These are phyloP conservation scores for Aspergillus spinulosporus DNA, from an alignment of 2,329 filamentous ascomycete species.

Conservation along the genomic window DNA sequence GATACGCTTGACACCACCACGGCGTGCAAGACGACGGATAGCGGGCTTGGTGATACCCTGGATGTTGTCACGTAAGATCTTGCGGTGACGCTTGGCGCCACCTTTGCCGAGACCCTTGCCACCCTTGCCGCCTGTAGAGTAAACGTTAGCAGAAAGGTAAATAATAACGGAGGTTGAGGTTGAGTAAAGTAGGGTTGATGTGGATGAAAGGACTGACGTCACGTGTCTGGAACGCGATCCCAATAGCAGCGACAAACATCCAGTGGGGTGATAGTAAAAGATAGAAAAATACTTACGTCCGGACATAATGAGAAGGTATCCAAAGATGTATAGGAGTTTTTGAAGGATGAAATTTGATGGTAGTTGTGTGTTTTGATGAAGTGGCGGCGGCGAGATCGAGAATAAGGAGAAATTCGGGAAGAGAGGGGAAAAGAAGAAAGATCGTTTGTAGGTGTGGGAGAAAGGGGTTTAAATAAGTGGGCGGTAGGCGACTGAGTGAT, in stretches of 20 bases:
- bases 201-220: slow-evolving; percentile 25
- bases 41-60: slow-evolving; percentile 99
- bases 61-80: slow-evolving; percentile 99
- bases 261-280: background rate
- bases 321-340: slow-evolving; percentile 10
- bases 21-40: slow-evolving; percentile 96
- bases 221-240: slow-evolving; percentile 24
- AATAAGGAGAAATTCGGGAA: slow-evolving; percentile 18
- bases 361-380: slow-evolving; percentile 20
- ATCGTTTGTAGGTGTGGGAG: slow-evolving; percentile 18
- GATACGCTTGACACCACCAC: slow-evolving; percentile 99
- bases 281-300: slow-evolving; percentile 40
- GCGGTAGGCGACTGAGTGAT: slow-evolving; percentile 26
- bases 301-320: slow-evolving; percentile 36
- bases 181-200: slow-evolving; percentile 7
- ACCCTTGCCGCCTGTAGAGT: slow-evolving; percentile 76
- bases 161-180: background rate
- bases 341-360: slow-evolving; percentile 18
- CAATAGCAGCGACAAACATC: background rate
- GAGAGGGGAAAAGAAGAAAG: slow-evolving; percentile 21
- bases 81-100: slow-evolving; percentile 97
- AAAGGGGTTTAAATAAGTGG: slow-evolving; percentile 34
- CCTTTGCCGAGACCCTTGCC: slow-evolving; percentile 98
- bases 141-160: slow-evolving; percentile 20
- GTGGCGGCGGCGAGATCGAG: slow-evolving; percentile 15